A percentile compares a stretch with the other conserved stretches of the same genome.
phyloP scores from a whole-genome alignment of 2,329 filamentous ascomycete genomes.

The Phaeomoniella chlamydospora region DNA sequence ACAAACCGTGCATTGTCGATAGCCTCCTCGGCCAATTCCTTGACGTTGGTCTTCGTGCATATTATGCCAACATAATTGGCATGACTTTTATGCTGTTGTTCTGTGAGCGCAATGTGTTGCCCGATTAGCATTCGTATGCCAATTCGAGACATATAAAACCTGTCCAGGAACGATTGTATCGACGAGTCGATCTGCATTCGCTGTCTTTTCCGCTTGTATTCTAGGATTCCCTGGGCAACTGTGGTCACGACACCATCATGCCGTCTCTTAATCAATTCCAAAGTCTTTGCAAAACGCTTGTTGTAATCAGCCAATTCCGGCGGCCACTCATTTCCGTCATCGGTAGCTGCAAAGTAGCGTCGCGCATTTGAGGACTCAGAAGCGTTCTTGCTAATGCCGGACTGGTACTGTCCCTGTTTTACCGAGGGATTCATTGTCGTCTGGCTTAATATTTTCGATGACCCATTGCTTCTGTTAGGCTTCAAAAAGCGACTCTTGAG shows the following conservation, averaged over 20 bases:
- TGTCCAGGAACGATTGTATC: slow-evolving; percentile 93
- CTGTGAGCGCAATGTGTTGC: slow-evolving; percentile 92
- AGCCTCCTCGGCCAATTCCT: slow-evolving; percentile 86
- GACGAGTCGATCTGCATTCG: slow-evolving; percentile 93
- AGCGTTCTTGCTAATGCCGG: slow-evolving; percentile 17
- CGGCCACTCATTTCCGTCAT: slow-evolving; percentile 81
- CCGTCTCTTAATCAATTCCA: slow-evolving; percentile 87
- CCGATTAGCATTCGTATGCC: slow-evolving; percentile 98
- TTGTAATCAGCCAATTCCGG: slow-evolving; percentile 93
- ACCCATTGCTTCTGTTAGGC: slow-evolving; percentile 34
- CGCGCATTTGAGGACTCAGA: slow-evolving; percentile 37
- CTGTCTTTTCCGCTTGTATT: slow-evolving; percentile 94
- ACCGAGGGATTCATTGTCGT: slow-evolving; percentile 85
- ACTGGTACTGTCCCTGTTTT: slow-evolving; percentile 63
- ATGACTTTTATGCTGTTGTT: slow-evolving; percentile 78
- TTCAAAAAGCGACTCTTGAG: slow-evolving; percentile 62
- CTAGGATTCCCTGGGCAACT: slow-evolving; percentile 91
- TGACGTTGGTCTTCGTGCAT: slow-evolving; percentile 95
- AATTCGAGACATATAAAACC: slow-evolving; percentile 99
- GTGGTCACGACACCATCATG: slow-evolving; percentile 97
- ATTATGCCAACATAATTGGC: slow-evolving; percentile 96
- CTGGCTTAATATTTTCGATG: slow-evolving; percentile 59
- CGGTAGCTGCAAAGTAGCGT: slow-evolving; percentile 83
- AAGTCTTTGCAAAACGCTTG: slow-evolving; percentile 69
- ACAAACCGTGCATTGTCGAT: slow-evolving; percentile 99